A percentile compares a stretch with the other conserved stretches of the same genome.
These are phyloP conservation scores for Colletotrichum sp. DNA, from an alignment of 2,329 filamentous ascomycete species.

Conservation along the genomic window DNA sequence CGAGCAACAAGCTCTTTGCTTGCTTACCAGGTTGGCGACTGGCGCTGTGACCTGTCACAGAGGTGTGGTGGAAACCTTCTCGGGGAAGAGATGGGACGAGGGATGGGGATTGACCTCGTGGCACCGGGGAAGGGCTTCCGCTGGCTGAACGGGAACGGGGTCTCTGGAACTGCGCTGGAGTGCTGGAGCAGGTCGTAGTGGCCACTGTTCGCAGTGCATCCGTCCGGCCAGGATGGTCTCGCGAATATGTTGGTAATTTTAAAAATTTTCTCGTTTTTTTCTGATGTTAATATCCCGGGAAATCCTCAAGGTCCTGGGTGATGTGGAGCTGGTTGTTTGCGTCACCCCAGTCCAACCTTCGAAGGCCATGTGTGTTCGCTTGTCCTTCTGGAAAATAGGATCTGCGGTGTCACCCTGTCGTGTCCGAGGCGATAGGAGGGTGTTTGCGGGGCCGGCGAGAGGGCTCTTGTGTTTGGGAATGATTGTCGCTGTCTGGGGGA, in stretches of 20 bases:
- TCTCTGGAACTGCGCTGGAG: background rate
- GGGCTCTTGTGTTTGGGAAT: constrained; percentile 10
- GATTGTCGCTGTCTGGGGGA: constrained; percentile 9
- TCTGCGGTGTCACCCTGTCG: constrained; percentile 18
- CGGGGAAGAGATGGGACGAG: constrained; percentile 12
- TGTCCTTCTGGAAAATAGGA: constrained; percentile 23
- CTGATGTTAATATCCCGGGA: constrained; percentile 14
- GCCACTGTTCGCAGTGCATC: background rate
- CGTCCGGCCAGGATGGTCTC: background rate
- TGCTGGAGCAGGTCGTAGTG: background rate
- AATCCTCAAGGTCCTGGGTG: constrained; percentile 5
- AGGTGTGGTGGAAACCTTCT: constrained; percentile 2
- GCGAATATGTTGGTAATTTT: background rate
- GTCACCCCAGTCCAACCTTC: constrained; percentile 6
- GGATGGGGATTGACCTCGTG: constrained; percentile 12
- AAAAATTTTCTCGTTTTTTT: constrained; percentile 17
- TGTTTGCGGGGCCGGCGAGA: constrained; percentile 12
- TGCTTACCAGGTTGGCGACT: background rate
- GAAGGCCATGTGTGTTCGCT: constrained; percentile 5
- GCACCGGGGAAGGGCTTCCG: constrained; percentile 22
- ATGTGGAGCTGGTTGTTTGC: constrained; percentile 7
- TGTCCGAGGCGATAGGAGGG: background rate
- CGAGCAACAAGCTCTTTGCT: background rate
- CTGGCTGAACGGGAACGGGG: background rate
- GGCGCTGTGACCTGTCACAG: background rate